These are phyloP conservation scores for Dichotomopilus funicola DNA, from an alignment of 2,329 filamentous ascomycete species.

Conservation along the genomic window DNA sequence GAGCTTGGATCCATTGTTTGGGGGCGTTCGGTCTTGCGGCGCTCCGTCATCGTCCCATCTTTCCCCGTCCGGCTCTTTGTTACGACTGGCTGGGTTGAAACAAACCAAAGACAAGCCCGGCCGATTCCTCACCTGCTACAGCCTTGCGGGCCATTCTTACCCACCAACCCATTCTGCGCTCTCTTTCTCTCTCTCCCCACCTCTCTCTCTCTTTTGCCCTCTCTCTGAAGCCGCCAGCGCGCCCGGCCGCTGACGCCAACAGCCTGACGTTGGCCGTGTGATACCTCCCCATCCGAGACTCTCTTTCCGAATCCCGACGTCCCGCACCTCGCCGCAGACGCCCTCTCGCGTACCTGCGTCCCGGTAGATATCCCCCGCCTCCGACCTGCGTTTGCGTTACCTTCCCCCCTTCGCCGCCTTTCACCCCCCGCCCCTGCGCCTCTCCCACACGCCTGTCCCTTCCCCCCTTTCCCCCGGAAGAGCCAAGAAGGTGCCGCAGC, in stretches of 20 bases:
- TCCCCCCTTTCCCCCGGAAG: background rate
- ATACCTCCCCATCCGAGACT: background rate
- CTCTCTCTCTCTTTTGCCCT: no score
- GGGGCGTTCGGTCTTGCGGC: background rate
- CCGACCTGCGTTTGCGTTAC: background rate
- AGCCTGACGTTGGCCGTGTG: no score
- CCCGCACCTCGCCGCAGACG: background rate
- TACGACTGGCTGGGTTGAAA: constrained; percentile 5
- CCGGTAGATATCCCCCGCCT: background rate
- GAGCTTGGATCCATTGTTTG: background rate
- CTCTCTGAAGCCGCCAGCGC: no score
- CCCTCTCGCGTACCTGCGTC: background rate
- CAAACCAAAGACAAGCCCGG: constrained; percentile 5
- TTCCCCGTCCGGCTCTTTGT: background rate
- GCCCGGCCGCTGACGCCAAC: no score
- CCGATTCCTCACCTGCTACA: constrained; percentile 4
- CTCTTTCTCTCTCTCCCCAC: no score
- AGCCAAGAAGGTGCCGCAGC: background rate
- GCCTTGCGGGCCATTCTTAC: background rate
- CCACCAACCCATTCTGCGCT: no score
- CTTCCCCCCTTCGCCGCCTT: background rate
- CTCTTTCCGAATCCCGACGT: background rate
- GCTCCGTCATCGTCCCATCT: constrained; percentile 6
- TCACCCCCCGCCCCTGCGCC: background rate
- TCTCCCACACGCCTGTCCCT: background rate